A percentile compares a stretch with the other conserved stretches of the same genome.
Evolutionary conservation across 768 basidiomycete genomes (phyloP).

Genomic region (Mycena galericulata): DNA sequence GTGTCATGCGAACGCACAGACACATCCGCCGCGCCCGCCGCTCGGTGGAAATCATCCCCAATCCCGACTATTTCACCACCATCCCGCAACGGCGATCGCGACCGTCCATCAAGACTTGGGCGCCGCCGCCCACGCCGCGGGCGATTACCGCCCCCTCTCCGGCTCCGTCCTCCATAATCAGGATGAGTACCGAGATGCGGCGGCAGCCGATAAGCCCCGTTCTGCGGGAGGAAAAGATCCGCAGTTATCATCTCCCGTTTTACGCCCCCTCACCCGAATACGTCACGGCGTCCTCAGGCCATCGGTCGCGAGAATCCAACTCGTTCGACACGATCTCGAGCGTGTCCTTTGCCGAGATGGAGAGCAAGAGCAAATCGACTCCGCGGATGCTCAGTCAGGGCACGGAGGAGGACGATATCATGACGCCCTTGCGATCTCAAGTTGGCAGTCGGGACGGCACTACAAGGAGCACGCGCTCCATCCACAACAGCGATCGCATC

Average conservation of each 20-base stretch:
- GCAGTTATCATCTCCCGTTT: constrained; percentile 29
- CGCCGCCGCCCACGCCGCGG: constrained; percentile 21
- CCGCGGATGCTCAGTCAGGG: not conserved
- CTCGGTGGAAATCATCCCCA: constrained; percentile 19
- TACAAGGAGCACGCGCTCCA: constrained; percentile 10
- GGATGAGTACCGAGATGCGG: not conserved
- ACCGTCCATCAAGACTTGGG: not conserved
- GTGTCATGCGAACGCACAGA: constrained; percentile 20
- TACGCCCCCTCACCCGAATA: constrained; percentile 16
- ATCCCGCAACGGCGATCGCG: constrained; percentile 15
- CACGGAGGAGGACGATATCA: constrained; percentile 15
- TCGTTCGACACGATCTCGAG: constrained; percentile 34
- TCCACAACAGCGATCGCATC: constrained; percentile 31
- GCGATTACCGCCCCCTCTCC: constrained; percentile 23
- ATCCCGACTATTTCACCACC: constrained; percentile 22
- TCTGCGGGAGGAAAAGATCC: constrained; percentile 5
- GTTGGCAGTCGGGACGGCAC: not conserved
- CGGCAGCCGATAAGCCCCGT: constrained; percentile 16
- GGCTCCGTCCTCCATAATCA: not conserved
- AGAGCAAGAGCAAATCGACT: not conserved
- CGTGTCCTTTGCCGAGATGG: constrained; percentile 28
- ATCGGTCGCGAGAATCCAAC: not conserved
- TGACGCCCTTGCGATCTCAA: constrained; percentile 16
- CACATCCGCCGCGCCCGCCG: constrained; percentile 34
- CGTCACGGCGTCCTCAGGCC: constrained; percentile 12